Conservation (phyloP, 352 stramenopile species). For the Globisporangium heterothallicum region DNA sequence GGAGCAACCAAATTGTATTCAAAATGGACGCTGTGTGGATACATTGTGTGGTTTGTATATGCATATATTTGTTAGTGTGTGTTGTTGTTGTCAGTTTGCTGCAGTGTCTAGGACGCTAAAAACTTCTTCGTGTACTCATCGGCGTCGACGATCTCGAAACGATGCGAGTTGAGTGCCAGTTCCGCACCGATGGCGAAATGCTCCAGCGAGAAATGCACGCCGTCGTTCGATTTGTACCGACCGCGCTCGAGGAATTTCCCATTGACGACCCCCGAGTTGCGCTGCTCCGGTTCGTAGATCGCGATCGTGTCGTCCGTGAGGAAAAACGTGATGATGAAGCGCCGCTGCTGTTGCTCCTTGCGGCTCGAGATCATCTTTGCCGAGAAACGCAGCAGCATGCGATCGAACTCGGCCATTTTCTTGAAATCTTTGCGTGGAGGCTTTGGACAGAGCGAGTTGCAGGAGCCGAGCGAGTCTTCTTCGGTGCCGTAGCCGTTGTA, state of each 20-base stretch:
- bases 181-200: constrained; percentile 59
- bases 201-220: constrained; percentile 45
- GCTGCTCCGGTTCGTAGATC: constrained; percentile 74
- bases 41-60: no score
- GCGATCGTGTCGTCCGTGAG: constrained; percentile 70
- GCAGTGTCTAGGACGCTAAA: constrained; percentile 35
- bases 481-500: constrained; percentile 79
- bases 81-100: not conserved
- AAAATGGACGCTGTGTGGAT: no score
- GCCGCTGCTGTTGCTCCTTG: constrained; percentile 70
- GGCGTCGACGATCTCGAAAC: constrained; percentile 70
- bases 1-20: no score
- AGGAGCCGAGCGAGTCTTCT: constrained; percentile 71
- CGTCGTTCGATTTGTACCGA: constrained; percentile 56
- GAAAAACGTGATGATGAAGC: constrained; percentile 82
- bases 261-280: constrained; percentile 77
- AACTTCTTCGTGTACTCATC: constrained; percentile 86
- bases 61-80: constrained; percentile 1
- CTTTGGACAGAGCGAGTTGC: constrained; percentile 56
- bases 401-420: constrained; percentile 73
- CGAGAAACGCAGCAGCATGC: constrained; percentile 70
- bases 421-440: constrained; percentile 75
- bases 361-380: constrained; percentile 66
- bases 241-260: constrained; percentile 84
- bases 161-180: constrained; percentile 59